Conservation (phyloP, 257 asterid species). For the Cruciata laevipes region DNA sequence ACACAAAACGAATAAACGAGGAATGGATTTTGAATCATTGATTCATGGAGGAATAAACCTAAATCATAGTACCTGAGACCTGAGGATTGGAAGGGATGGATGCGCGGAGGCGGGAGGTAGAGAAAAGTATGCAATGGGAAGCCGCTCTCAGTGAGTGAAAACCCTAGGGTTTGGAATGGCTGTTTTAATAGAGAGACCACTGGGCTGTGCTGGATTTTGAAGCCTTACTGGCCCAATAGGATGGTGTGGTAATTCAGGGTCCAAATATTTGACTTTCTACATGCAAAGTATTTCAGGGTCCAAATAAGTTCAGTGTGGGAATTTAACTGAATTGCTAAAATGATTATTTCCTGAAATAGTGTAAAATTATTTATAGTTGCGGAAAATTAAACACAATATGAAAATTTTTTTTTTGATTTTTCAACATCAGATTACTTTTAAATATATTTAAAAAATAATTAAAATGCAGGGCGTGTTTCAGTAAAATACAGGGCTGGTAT, state of each 20-base stretch:
- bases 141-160: constrained; percentile 1
- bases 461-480: no score
- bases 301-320: no score
- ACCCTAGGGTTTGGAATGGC: constrained; percentile 1
- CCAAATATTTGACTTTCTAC: no score
- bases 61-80: not conserved
- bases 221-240: not conserved
- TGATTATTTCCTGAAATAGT: no score
- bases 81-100: not conserved
- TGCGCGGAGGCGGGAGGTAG: not conserved
- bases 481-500: no score
- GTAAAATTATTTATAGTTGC: no score
- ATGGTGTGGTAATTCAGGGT: not conserved
- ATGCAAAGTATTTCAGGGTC: no score
- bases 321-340: no score
- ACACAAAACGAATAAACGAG: not conserved
- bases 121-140: not conserved
- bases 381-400: no score
- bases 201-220: not conserved
- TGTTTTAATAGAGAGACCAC: not conserved
- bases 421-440: no score
- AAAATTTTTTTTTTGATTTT: no score
- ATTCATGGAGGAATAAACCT: not conserved
- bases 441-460: no score
- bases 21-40: not conserved